These are phyloP conservation scores for Penicillium concentricum DNA, from an alignment of 2,329 filamentous ascomycete genomes.

Conservation along the genomic window DNA sequence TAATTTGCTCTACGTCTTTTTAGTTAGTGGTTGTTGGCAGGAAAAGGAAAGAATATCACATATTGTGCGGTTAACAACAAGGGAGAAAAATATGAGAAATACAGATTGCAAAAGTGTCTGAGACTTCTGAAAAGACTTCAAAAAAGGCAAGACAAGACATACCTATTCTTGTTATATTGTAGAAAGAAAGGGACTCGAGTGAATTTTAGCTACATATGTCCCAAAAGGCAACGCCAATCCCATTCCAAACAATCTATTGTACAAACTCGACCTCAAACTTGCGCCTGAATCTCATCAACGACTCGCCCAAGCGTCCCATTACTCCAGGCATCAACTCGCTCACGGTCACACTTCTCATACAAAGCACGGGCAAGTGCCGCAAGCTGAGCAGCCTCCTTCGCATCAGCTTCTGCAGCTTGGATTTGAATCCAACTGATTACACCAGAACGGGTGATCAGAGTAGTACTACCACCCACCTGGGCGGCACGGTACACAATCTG, in stretches of 20 bases:
- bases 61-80: too few relatives aligned
- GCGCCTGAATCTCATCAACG: slow-evolving; percentile 20
- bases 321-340: slow-evolving; percentile 68
- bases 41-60: too few relatives aligned
- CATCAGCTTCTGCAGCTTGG: slow-evolving; percentile 54
- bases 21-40: too few relatives aligned
- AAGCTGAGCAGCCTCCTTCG: slow-evolving; percentile 40
- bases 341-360: slow-evolving; percentile 65
- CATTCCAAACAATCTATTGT: neutral
- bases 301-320: slow-evolving; percentile 45
- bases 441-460: slow-evolving; percentile 74
- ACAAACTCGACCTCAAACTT: slow-evolving; percentile 1
- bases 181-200: too few relatives aligned
- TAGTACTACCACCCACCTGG: slow-evolving; percentile 70
- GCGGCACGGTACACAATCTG: slow-evolving; percentile 65
- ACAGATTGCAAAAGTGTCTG: too few relatives aligned
- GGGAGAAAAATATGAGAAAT: too few relatives aligned
- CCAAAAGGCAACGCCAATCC: neutral
- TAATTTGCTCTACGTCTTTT: too few relatives aligned
- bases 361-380: slow-evolving; percentile 60
- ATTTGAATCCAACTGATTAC: slow-evolving; percentile 72
- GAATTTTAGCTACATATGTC: neutral
- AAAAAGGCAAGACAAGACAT: too few relatives aligned
- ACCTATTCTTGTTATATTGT: too few relatives aligned
- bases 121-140: too few relatives aligned